Percentiles rank a stretch among this genome's conserved stretches.
Evolutionary conservation across 2,329 filamentous ascomycete genomes (phyloP).

Genomic region (Colletotrichum karsti): DNA sequence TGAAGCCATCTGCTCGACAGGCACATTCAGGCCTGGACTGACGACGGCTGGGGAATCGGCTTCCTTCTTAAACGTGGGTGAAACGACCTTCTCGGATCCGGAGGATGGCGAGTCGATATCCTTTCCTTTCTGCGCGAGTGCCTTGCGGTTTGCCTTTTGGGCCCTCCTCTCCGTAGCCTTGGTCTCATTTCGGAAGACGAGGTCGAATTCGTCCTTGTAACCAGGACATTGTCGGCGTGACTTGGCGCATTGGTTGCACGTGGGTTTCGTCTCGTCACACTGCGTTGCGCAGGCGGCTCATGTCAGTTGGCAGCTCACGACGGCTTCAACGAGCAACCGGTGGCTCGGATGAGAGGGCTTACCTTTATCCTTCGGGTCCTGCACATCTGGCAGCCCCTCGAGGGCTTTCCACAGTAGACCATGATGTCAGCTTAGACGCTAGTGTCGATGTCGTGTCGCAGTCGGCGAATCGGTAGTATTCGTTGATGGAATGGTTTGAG

Average conservation of each 20-base stretch:
- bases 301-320: constrained; percentile 25
- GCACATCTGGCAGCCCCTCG: constrained; percentile 78
- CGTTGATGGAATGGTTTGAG: background rate
- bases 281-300: constrained; percentile 38
- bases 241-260: constrained; percentile 71
- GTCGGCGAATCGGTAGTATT: no score
- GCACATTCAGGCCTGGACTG: constrained; percentile 49
- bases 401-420: constrained; percentile 74
- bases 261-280: constrained; percentile 75
- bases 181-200: constrained; percentile 78
- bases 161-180: constrained; percentile 72
- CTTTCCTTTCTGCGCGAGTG: constrained; percentile 45
- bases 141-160: constrained; percentile 62
- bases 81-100: constrained; percentile 27
- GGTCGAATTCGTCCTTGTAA: constrained; percentile 76
- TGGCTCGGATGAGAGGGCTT: constrained; percentile 35
- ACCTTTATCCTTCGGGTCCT: constrained; percentile 79
- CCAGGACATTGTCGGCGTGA: constrained; percentile 71
- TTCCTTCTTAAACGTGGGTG: constrained; percentile 32
- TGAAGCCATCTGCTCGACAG: constrained; percentile 62
- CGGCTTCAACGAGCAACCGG: background rate
- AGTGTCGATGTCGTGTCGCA: no score
- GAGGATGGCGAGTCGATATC: constrained; percentile 34
- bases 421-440: constrained; percentile 46
- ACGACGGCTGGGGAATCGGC: constrained; percentile 33